These are phyloP conservation scores for Furcasterigmium sp. DNA, from an alignment of 2,329 filamentous ascomycete genomes.

Conservation along the genomic window DNA sequence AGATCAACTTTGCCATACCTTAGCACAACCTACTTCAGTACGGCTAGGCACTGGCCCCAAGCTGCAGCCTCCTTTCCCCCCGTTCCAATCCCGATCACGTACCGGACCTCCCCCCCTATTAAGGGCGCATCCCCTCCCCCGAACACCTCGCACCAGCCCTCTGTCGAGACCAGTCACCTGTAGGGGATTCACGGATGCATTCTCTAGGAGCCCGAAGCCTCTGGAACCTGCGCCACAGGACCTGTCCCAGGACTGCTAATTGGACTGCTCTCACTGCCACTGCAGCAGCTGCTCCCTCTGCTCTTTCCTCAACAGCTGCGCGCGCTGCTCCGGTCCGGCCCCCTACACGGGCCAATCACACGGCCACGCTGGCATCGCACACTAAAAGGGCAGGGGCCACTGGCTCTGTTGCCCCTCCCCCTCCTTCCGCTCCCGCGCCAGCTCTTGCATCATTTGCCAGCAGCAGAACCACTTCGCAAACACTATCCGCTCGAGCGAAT, in stretches of 20 bases:
- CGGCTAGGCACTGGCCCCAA: too few relatives aligned
- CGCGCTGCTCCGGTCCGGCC: conserved; percentile 9
- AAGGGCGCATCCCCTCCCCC: too few relatives aligned
- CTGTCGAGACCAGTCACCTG: too few relatives aligned
- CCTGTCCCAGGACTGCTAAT: too few relatives aligned
- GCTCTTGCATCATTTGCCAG: conserved; percentile 15
- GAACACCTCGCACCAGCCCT: too few relatives aligned
- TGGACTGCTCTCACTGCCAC: neutral
- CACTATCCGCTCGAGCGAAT: conserved; percentile 9
- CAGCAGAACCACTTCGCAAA: conserved; percentile 10
- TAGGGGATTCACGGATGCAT: too few relatives aligned
- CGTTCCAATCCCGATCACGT: too few relatives aligned
- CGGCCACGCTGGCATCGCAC: conserved; percentile 19
- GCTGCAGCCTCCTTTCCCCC: neutral
- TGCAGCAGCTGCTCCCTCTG: neutral
- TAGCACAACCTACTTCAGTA: too few relatives aligned
- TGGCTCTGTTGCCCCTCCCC: conserved; percentile 20
- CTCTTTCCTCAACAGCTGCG: neutral
- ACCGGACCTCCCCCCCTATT: too few relatives aligned
- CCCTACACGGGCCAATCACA: conserved; percentile 22
- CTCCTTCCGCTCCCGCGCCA: conserved; percentile 16
- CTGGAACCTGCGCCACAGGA: conserved; percentile 1
- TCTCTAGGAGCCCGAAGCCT: neutral
- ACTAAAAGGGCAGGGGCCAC: conserved; percentile 8
- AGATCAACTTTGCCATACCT: too few relatives aligned